Evolutionary conservation across 352 stramenopile species (phyloP).

Genomic region (Phytophthora meadii): DNA sequence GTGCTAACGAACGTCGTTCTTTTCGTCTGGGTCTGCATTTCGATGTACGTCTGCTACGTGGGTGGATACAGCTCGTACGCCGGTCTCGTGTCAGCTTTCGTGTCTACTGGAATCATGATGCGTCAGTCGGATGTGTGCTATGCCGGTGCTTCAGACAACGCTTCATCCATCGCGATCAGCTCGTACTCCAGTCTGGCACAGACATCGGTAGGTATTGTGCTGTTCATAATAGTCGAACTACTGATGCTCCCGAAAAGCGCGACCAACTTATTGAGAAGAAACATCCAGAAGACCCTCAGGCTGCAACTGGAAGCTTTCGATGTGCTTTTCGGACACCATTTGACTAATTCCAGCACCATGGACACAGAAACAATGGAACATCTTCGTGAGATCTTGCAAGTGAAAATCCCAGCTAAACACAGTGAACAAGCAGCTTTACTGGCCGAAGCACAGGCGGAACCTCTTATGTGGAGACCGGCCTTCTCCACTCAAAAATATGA

Average conservation of each 20-base stretch:
- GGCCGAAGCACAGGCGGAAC: constrained; percentile 61
- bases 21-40: constrained; percentile 62
- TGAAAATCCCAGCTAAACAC: constrained; percentile 59
- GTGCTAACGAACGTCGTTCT: constrained; percentile 52
- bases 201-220: constrained; percentile 75
- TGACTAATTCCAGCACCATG: constrained; percentile 55
- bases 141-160: constrained; percentile 34
- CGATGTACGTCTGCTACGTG: constrained; percentile 72
- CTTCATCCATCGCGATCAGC: constrained; percentile 53
- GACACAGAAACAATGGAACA: constrained; percentile 52
- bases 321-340: constrained; percentile 69
- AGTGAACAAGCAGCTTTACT: constrained; percentile 57
- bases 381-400: constrained; percentile 58
- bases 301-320: constrained; percentile 66
- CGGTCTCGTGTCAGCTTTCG: constrained; percentile 69
- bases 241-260: constrained; percentile 66
- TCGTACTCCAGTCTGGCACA: constrained; percentile 80
- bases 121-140: constrained; percentile 62
- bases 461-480: constrained; percentile 62
- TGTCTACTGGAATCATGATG: constrained; percentile 65
- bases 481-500: constrained; percentile 81
- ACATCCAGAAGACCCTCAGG: constrained; percentile 74
- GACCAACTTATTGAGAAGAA: constrained; percentile 54
- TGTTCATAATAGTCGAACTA: constrained; percentile 79
- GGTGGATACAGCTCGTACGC: constrained; percentile 67